Evolutionary conservation across 208 protist genomes (phyloP).

Genomic region (Lotmaria passim): DNA sequence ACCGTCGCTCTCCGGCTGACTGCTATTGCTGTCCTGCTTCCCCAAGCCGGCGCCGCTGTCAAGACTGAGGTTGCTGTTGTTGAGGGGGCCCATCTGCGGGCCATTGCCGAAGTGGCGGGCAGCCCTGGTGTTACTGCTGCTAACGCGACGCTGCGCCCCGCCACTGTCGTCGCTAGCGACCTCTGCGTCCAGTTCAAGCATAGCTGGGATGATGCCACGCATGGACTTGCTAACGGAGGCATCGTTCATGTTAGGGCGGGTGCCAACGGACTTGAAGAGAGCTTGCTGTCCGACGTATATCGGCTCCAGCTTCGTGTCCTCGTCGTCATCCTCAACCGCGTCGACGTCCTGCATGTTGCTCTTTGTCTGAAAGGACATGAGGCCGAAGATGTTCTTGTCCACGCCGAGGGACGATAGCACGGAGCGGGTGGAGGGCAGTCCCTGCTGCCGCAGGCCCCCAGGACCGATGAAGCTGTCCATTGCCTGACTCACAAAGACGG

Average conservation of each 20-base stretch:
- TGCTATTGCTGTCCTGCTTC: neutral
- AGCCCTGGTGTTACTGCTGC: neutral
- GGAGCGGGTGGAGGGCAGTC: constrained; percentile 36
- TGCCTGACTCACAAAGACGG: constrained; percentile 46
- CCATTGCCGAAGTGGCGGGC: neutral
- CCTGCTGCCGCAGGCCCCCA: constrained; percentile 5
- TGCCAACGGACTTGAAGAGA: constrained; percentile 38
- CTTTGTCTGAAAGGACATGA: constrained; percentile 42
- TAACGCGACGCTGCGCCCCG: neutral
- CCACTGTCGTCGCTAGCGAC: neutral
- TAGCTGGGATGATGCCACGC: constrained; percentile 18
- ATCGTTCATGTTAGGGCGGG: constrained; percentile 26
- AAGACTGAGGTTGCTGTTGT: constrained; percentile 24
- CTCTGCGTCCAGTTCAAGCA: neutral
- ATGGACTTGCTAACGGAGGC: constrained; percentile 46
- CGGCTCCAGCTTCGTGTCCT: constrained; percentile 33
- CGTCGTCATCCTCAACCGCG: constrained; percentile 23
- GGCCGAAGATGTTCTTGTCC: constrained; percentile 45
- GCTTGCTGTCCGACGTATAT: constrained; percentile 49
- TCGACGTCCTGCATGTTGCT: constrained; percentile 34
- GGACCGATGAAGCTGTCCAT: constrained; percentile 45
- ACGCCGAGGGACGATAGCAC: constrained; percentile 44
- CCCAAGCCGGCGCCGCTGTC: constrained; percentile 20
- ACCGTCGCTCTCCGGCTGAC: neutral
- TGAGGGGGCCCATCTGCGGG: no score